These are phyloP conservation scores for Clonostachys rosea DNA, from an alignment of 2,329 filamentous ascomycete species.

Conservation along the genomic window DNA sequence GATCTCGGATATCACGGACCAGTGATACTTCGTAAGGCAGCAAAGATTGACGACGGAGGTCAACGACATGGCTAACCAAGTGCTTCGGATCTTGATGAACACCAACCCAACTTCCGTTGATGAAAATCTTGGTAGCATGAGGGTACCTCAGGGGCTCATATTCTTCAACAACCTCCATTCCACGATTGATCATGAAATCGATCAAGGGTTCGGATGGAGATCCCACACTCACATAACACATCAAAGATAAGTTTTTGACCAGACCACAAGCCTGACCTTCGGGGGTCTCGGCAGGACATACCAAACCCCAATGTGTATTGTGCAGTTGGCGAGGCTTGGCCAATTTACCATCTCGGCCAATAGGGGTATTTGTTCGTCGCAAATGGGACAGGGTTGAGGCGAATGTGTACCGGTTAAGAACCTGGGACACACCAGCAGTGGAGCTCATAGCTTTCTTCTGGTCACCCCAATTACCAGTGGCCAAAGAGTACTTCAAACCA, in stretches of 20 bases:
- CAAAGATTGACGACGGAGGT: constrained; percentile 73
- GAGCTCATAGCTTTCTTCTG: constrained; percentile 97
- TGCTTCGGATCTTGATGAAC: constrained; percentile 86
- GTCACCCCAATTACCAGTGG: constrained; percentile 98
- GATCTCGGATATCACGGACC: constrained; percentile 91
- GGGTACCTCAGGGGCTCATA: constrained; percentile 83
- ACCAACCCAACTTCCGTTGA: constrained; percentile 98
- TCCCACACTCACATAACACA: constrained; percentile 97
- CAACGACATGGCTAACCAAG: constrained; percentile 73
- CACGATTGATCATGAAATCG: constrained; percentile 91
- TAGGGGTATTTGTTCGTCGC: constrained; percentile 93
- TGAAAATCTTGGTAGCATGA: constrained; percentile 94
- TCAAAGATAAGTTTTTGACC: constrained; percentile 95
- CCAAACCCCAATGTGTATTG: constrained; percentile 97
- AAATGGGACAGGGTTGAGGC: constrained; percentile 95
- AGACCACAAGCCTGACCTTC: constrained; percentile 98
- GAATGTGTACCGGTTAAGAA: constrained; percentile 96
- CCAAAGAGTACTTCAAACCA: constrained; percentile 92
- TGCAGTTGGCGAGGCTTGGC: constrained; percentile 97
- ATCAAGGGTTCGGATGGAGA: constrained; percentile 86
- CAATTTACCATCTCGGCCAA: constrained; percentile 95
- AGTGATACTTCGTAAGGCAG: constrained; percentile 92
- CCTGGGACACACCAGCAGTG: constrained; percentile 96
- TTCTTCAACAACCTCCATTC: constrained; percentile 96
- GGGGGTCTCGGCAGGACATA: constrained; percentile 95